These are phyloP conservation scores for Xylaria sp. DNA, from an alignment of 2,329 filamentous ascomycete genomes.

Conservation along the genomic window DNA sequence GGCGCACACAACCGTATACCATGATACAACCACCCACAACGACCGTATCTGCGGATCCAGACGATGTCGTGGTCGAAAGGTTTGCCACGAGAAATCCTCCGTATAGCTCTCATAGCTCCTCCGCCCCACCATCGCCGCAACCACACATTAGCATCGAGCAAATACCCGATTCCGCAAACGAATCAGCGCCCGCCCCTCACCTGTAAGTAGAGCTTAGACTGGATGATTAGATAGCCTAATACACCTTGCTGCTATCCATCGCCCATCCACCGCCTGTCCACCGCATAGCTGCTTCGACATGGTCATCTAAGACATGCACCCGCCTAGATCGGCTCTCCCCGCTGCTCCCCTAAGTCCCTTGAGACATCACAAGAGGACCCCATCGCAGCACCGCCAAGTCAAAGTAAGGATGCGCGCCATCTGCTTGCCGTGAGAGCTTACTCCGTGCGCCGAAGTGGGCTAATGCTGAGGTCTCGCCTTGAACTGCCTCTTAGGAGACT, in stretches of 20 bases:
- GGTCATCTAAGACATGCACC: constrained; percentile 26
- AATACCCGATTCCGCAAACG: constrained; percentile 41
- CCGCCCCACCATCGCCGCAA: constrained; percentile 42
- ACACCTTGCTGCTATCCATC: too few species aligned
- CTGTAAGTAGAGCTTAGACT: constrained; percentile 48
- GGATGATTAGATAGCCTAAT: constrained; percentile 45
- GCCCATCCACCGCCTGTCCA: too few species aligned
- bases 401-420: constrained; percentile 51
- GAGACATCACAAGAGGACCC: constrained; percentile 63
- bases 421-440: background rate
- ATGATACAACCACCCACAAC: constrained; percentile 34
- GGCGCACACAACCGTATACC: background rate
- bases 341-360: constrained; percentile 55
- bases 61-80: constrained; percentile 9
- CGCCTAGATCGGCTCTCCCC: constrained; percentile 52
- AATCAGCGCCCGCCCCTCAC: constrained; percentile 46
- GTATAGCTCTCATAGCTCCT: constrained; percentile 35
- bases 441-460: constrained; percentile 3
- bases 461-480: constrained; percentile 15
- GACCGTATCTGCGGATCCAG: constrained; percentile 17
- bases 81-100: constrained; percentile 18
- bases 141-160: constrained; percentile 48
- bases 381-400: constrained; percentile 62
- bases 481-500: constrained; percentile 74
- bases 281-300: constrained; percentile 10